Conservation (phyloP, 805 yeast genomes). For the Cyberlindnera xishuangbannaensis region DNA sequence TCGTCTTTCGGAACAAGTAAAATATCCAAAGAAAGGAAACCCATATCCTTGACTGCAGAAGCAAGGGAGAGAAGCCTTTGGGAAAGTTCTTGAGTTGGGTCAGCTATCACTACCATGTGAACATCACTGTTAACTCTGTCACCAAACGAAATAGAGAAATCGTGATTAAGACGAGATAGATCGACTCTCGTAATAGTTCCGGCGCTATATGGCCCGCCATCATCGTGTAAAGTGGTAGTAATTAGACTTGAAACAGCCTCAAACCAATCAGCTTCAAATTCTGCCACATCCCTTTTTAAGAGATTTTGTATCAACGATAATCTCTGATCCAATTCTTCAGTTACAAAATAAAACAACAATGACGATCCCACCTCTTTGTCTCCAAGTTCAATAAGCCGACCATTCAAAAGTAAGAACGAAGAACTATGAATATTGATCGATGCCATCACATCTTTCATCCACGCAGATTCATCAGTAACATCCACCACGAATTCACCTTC, state of each 20-base stretch:
- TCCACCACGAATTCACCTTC: constrained; percentile 12
- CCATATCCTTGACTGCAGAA: constrained; percentile 36
- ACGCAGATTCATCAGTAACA: constrained; percentile 2
- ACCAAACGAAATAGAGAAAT: constrained; percentile 21
- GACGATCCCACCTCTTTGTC: constrained; percentile 19
- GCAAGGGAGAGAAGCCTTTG: constrained; percentile 54
- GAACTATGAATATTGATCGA: constrained; percentile 29
- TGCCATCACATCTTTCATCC: constrained; percentile 23
- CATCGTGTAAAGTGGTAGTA: constrained; percentile 37
- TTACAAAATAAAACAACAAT: constrained; percentile 35
- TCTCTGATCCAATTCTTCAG: constrained; percentile 44
- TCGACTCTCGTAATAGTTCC: constrained; percentile 43
- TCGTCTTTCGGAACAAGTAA: constrained; percentile 51
- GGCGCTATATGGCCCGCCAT: constrained; percentile 25
- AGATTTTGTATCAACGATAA: constrained; percentile 28
- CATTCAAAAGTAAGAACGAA: constrained; percentile 44
- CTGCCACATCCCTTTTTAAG: constrained; percentile 14
- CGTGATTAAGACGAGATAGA: constrained; percentile 28
- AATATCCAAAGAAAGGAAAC: constrained; percentile 49
- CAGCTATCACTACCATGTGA: constrained; percentile 55
- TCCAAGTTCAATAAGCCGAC: constrained; percentile 41
- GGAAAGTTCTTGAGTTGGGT: constrained; percentile 67
- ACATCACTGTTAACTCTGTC: constrained; percentile 31
- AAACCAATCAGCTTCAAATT: constrained; percentile 35
- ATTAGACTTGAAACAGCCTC: constrained; percentile 40